These are phyloP conservation scores for Ambrosia trifida DNA, from an alignment of 129 eudicot species.

Conservation along the genomic window DNA sequence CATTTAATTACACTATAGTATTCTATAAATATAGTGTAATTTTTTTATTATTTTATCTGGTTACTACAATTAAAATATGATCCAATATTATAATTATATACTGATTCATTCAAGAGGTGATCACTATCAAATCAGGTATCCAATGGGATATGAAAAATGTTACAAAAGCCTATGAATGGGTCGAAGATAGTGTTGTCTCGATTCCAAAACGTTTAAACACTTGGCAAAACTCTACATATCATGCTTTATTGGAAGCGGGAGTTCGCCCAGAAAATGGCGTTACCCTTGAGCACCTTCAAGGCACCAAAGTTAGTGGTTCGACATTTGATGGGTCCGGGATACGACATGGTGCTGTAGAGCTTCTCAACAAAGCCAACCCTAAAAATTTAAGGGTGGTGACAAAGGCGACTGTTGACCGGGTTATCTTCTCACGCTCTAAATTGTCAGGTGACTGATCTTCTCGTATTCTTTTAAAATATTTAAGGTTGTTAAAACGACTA, in stretches of 20 bases:
- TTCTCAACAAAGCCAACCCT: conserved; percentile 38
- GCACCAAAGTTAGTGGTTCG: conserved; percentile 38
- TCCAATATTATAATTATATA: conserved; percentile 10
- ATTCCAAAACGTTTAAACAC: not conserved
- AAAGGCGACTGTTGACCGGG: conserved; percentile 45
- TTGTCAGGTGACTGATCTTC: conserved; percentile 11
- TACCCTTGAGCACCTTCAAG: conserved; percentile 36
- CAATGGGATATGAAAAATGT: conserved; percentile 21
- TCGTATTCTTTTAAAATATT: too few relatives aligned
- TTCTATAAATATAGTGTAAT: too few relatives aligned
- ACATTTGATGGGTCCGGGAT: conserved; percentile 46
- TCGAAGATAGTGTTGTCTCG: conserved; percentile 38
- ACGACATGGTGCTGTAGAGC: conserved; percentile 49
- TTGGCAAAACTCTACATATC: conserved; percentile 27
- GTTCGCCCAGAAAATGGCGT: conserved; percentile 35
- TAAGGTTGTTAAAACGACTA: too few relatives aligned
- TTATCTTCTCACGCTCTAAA: conserved; percentile 21
- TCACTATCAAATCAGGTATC: conserved; percentile 24
- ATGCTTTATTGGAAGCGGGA: conserved; percentile 34
- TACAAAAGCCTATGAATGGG: conserved; percentile 37
- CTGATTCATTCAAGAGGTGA: conserved; percentile 35
- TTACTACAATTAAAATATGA: too few relatives aligned
- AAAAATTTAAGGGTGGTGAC: conserved; percentile 34
- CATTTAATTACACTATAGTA: too few relatives aligned
- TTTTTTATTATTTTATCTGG: too few relatives aligned